phyloP scores from a whole-genome alignment of 2,329 filamentous ascomycete species.

The Sclerotiophoma versabilis region DNA sequence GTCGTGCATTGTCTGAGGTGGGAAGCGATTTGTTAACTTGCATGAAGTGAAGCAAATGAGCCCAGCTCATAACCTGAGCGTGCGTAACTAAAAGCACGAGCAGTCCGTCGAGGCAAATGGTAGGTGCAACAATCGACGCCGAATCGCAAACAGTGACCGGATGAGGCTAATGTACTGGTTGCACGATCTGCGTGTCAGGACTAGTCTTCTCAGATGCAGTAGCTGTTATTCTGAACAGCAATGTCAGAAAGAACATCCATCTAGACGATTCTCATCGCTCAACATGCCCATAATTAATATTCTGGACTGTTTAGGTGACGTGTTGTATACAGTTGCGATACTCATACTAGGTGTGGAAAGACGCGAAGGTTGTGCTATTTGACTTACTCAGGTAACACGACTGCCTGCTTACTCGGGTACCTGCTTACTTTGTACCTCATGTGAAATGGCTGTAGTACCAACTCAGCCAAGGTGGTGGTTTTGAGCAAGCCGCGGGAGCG shows the following conservation, averaged over 20 bases:
- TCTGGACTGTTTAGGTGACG: no score
- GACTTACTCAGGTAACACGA: background rate
- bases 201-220: background rate
- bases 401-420: constrained; percentile 4
- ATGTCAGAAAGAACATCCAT: no score
- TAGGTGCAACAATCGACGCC: constrained; percentile 12
- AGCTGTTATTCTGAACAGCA: no score
- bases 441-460: background rate
- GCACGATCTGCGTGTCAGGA: constrained; percentile 2
- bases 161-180: constrained; percentile 14
- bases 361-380: background rate
- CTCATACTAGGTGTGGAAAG: background rate
- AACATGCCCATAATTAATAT: no score
- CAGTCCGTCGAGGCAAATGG: constrained; percentile 10
- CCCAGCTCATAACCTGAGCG: constrained; percentile 8
- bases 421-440: background rate
- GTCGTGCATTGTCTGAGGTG: background rate
- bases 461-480: background rate
- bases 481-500: constrained; percentile 5
- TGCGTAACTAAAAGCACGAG: constrained; percentile 25
- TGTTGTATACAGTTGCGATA: background rate
- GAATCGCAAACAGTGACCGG: constrained; percentile 16
- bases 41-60: constrained; percentile 18
- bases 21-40: constrained; percentile 24
- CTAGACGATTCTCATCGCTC: no score